Evolutionary conservation across 2,329 filamentous ascomycete species (phyloP).

Genomic region (Trichoderma atrobrunneum): DNA sequence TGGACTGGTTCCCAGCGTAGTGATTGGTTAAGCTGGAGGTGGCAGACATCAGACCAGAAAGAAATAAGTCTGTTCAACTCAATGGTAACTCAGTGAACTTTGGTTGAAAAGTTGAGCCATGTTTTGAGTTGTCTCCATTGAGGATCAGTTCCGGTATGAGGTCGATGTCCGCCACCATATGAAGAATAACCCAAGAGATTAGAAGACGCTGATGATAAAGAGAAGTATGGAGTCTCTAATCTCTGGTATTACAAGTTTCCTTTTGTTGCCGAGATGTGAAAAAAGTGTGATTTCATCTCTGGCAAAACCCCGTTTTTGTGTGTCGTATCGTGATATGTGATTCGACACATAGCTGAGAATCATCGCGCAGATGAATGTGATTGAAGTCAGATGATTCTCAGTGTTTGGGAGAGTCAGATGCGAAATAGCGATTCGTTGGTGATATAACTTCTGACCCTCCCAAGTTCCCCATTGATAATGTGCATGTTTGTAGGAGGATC

Average conservation of each 20-base stretch:
- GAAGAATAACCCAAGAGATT: background rate
- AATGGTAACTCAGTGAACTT: background rate
- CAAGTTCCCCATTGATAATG: background rate
- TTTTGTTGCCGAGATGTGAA: background rate
- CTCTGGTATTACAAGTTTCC: background rate
- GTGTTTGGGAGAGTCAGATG: background rate
- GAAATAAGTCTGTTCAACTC: background rate
- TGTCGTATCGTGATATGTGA: background rate
- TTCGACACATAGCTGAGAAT: background rate
- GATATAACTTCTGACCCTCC: background rate
- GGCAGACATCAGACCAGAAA: background rate
- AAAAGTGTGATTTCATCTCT: background rate
- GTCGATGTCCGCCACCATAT: background rate
- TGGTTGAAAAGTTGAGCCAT: background rate
- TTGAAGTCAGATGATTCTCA: background rate
- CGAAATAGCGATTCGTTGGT: background rate
- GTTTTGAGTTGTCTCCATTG: background rate
- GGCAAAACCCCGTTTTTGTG: slow-evolving; percentile 1
- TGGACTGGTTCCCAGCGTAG: background rate
- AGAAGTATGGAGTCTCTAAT: background rate
- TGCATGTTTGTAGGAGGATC: background rate
- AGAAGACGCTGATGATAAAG: background rate
- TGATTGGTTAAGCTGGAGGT: background rate
- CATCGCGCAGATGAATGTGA: background rate
- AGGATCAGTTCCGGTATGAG: background rate